Evolutionary conservation across 1,284 basidiomycete genomes (phyloP), one percentile per base, ranked within the genome.

Genomic region (Earliella scabrosa): DNA sequence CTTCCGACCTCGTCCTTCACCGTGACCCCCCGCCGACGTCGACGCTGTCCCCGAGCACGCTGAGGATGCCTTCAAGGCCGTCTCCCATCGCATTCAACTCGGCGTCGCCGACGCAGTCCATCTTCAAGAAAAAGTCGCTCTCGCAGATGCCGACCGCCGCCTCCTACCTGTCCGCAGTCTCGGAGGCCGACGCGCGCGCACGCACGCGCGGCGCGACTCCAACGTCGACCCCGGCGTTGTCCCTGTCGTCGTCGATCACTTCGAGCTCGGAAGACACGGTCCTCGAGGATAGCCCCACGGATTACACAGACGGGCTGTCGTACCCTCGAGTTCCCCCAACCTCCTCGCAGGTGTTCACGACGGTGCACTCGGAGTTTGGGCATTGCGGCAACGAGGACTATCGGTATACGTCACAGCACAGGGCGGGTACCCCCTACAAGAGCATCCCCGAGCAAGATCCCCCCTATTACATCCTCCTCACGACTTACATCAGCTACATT

Each of bases 401-500:
- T 68, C 80, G 93, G 18, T 82, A 85, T 65, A 81, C 78, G 14
- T 90, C 90, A 0, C 76, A 83, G 61, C 86, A 93, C 68, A 74
- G 77, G 21, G 70, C 73, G 2, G 83, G 81, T 18, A 74, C 75
- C 10, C 74, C 79, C 8, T 70, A 87, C 52, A 72, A 80, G 45
- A 73, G 75, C 29, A 81, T 85, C 58, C 77, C 81, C 29, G 86
- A 90, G 58, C 82, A 87, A 63, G 90, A 93, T 66, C 95, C 95
- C 4, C 92, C 93, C 2, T 96, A 96, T 73, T 93, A 93, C 71
- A 88, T 97, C 63, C 81, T 97, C 24, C 76, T 98, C 58, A 88
- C 91, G n/a, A 97, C 95, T 4, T 98, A 97, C 73, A 81, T 96
- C 70, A 90, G 88, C 75, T 96, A 95, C 75, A 80, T 97, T 64